These are phyloP conservation scores for Pyrenochaeta sp. DNA, from an alignment of 2,329 filamentous ascomycete genomes.

Conservation along the genomic window DNA sequence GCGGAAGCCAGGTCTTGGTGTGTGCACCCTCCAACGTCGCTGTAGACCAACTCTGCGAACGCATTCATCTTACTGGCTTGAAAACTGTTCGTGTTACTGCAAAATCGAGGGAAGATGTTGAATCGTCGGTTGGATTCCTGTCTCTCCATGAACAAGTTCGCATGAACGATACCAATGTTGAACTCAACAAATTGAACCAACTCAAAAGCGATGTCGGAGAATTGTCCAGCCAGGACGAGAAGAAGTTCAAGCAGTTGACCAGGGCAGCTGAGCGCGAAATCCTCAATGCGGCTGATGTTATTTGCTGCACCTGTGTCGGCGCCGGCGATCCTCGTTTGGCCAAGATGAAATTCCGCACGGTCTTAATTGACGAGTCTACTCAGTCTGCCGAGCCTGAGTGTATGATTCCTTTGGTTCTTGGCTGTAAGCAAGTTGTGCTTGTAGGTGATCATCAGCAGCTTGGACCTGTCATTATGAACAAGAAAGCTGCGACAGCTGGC, in stretches of 20 bases:
- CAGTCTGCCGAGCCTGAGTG: conserved; percentile 98
- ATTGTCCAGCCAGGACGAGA: conserved; percentile 93
- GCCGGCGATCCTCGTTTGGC: conserved; percentile 93
- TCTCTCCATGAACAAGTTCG: conserved; percentile 96
- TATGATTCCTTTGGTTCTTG: conserved; percentile 96
- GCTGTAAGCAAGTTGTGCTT: conserved; percentile 98
- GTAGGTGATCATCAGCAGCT: conserved; percentile 98
- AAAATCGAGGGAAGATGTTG: conserved; percentile 97
- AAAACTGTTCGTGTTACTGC: conserved; percentile 98
- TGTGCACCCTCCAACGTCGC: conserved; percentile 98
- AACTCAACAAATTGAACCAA: conserved; percentile 89
- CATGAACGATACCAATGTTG: conserved; percentile 95
- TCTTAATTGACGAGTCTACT: conserved; percentile 97
- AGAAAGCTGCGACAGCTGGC: conserved; percentile 97
- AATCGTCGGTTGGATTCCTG: conserved; percentile 95
- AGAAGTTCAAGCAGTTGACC: conserved; percentile 96
- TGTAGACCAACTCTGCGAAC: conserved; percentile 96
- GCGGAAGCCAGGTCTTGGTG: conserved; percentile 91
- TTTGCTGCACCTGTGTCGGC: conserved; percentile 98
- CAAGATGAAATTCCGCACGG: conserved; percentile 98
- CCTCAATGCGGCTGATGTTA: conserved; percentile 92
- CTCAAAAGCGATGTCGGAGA: conserved; percentile 92
- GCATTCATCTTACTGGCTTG: conserved; percentile 90
- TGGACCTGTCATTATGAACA: conserved; percentile 99
- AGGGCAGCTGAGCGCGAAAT: conserved; percentile 95